These are phyloP conservation scores for Phytopythium vexans DNA, from an alignment of 352 stramenopile genomes.

Conservation along the genomic window DNA sequence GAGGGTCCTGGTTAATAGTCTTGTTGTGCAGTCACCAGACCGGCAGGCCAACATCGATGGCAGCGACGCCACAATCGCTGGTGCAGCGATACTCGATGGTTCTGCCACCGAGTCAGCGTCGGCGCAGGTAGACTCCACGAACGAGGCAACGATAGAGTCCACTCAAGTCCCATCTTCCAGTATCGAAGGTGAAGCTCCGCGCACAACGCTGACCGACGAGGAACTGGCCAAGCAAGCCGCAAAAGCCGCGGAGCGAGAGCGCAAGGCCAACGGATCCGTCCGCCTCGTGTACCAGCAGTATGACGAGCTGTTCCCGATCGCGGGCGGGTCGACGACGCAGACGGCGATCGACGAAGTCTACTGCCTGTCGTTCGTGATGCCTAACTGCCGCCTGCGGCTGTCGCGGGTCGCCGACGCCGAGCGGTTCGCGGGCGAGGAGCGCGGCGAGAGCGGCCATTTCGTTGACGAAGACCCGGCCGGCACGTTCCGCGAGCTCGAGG, in stretches of 20 bases:
- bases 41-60: no score
- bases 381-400: constrained; percentile 77
- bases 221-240: background rate
- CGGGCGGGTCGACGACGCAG: constrained; percentile 73
- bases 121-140: no score
- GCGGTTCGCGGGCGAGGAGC: constrained; percentile 51
- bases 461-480: constrained; percentile 65
- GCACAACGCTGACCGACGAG: no score
- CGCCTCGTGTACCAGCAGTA: constrained; percentile 89
- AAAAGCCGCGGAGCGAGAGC: constrained; percentile 21
- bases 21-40: no score
- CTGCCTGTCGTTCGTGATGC: constrained; percentile 88
- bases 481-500: constrained; percentile 67
- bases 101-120: no score
- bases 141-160: no score
- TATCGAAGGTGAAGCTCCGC: no score
- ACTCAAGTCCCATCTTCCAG: no score
- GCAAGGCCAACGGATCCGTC: constrained; percentile 57
- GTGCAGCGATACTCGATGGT: no score
- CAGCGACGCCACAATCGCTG: no score
- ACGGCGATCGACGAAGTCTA: constrained; percentile 80
- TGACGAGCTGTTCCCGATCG: constrained; percentile 79
- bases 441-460: constrained; percentile 42
- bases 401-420: constrained; percentile 43
- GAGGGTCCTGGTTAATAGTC: no score